Percentiles rank a stretch among this genome's conserved stretches.
Evolutionary conservation across 1,284 basidiomycete genomes (phyloP).

Genomic region (Singerocomus inundabilis): DNA sequence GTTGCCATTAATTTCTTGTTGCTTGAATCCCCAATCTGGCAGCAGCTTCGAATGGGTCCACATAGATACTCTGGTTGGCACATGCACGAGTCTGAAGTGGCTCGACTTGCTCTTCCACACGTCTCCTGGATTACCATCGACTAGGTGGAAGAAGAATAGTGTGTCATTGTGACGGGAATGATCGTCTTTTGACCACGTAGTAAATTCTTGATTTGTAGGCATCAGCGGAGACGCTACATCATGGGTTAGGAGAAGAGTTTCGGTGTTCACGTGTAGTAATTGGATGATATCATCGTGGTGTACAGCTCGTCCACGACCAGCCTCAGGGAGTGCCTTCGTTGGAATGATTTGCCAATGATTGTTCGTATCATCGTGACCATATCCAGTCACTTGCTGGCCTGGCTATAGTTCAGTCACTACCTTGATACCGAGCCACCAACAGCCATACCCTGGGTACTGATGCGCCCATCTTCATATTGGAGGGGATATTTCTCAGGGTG

Average conservation of each 20-base stretch:
- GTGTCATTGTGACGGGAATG: conserved; percentile 81
- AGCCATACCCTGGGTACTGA: conserved; percentile 82
- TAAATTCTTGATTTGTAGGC: conserved; percentile 99
- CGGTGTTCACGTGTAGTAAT: conserved; percentile 84
- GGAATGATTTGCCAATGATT: conserved; percentile 97
- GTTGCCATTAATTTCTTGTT: conserved; percentile 98
- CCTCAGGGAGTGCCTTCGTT: conserved; percentile 87
- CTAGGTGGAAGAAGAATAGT: conserved; percentile 74
- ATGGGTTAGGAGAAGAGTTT: conserved; percentile 86
- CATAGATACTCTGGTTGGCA: conserved; percentile 87
- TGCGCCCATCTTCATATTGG: conserved; percentile 94
- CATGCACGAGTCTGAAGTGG: conserved; percentile 87
- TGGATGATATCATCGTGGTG: conserved; percentile 89
- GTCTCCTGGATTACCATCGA: conserved; percentile 73
- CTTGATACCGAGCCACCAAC: neutral
- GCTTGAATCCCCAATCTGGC: conserved; percentile 96
- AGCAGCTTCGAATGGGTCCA: conserved; percentile 88
- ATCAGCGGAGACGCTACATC: conserved; percentile 97
- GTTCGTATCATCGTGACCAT: conserved; percentile 90
- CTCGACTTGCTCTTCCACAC: conserved; percentile 90
- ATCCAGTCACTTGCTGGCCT: conserved; percentile 99
- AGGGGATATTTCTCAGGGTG: conserved; percentile 89
- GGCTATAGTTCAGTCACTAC: conserved; percentile 5
- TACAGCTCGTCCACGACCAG: conserved; percentile 85
- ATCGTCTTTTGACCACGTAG: conserved; percentile 79